Evolutionary conservation across 176 grass and related monocot genomes (phyloP).

Genomic region (Neostapfia colusana): DNA sequence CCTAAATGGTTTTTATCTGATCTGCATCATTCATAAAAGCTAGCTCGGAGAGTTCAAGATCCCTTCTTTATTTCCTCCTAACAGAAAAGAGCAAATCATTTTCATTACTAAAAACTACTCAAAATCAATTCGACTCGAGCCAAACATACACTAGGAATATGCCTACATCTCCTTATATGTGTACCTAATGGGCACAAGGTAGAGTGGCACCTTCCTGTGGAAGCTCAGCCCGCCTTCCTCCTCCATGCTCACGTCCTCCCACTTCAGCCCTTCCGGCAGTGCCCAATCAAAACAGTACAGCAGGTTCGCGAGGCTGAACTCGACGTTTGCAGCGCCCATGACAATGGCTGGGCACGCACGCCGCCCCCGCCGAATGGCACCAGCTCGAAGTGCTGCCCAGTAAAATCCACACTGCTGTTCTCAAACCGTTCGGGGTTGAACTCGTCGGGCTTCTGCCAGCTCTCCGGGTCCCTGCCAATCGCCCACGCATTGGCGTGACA

Average conservation of each 20-base stretch:
- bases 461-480: constrained; percentile 38
- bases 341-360: constrained; percentile 30
- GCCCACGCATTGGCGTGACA: constrained; percentile 49
- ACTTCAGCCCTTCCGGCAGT: constrained; percentile 15
- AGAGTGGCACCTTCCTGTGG: constrained; percentile 14
- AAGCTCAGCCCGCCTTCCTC: constrained; percentile 19
- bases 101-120: no score
- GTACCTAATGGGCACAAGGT: neutral
- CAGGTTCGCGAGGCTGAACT: constrained; percentile 29
- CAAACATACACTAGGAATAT: no score
- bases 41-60: no score
- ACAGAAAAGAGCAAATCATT: no score
- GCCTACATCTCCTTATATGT: neutral
- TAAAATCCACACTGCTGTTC: constrained; percentile 18
- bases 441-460: constrained; percentile 31
- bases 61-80: no score
- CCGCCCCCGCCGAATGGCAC: constrained; percentile 38
- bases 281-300: constrained; percentile 48
- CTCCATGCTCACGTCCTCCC: constrained; percentile 34
- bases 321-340: constrained; percentile 28
- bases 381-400: constrained; percentile 29
- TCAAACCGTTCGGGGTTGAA: constrained; percentile 30
- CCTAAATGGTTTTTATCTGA: no score
- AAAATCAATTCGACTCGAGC: no score
- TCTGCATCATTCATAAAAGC: no score